Base-by-base conservation (phyloP, 345 rosid species). In the Salix suchowensis region DNA sequence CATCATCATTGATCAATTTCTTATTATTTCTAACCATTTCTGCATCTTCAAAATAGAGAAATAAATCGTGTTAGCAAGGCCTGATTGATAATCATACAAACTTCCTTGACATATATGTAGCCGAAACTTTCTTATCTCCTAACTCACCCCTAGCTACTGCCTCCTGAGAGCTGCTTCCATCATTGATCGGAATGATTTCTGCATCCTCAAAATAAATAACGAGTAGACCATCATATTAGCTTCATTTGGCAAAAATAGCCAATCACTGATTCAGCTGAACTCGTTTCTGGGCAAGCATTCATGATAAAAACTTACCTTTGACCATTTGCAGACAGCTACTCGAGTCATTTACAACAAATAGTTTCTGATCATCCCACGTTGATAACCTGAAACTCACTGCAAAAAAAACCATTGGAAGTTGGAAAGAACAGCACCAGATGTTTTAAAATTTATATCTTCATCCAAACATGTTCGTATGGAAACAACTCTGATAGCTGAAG, bases 311-410 rank as follows among this genome's bases (percentile, higher is more conserved):
- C 62, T 74, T 65, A 74, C 77, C 70, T 1, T 24, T 30, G 14
- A 15, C 28, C 34, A 48, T 26, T 64, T 39, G 28, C 42, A 26
- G 4, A 44, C 28, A 44, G 77, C 30, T 74, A 55, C 79, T 75
- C 39, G 88, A 72, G 37, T 74, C 72, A 55, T 88, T 77, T 2
- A 67, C 19, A 74, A 65, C 36, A 68, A 50, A 36, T 87, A 87
- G 76, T 67, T 83, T 80, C 21, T 77, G 88, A 78, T 74, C 87
- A 71, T 34, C 60, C 60, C 71, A 85, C 5, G 70, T 72, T 50
- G 91, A 87, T 72, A 86, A 65, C 76, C 58, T 78, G 76, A 90
- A 76, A 67, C 82, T 82, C 80, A 85, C 98, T 94, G 91, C 80
- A 37, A 80, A 65, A 73, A 26, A 26, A 26, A 26, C 52, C 48